Base-by-base conservation (phyloP, 345 rosid genomes). In the Trapa bicornis region DNA sequence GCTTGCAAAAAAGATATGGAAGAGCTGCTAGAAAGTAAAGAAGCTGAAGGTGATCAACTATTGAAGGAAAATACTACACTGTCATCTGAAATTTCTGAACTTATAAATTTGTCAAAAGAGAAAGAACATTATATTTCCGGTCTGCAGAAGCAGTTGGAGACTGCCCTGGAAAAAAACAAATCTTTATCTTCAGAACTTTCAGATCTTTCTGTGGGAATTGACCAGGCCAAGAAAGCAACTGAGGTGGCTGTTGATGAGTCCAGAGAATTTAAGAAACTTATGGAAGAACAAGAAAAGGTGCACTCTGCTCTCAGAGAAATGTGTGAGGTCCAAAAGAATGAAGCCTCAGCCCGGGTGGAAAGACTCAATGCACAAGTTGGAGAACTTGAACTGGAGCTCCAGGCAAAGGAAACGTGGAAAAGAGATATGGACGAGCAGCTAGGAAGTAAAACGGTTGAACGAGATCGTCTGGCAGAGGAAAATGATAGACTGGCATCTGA, bases 281-380 rank as follows among this genome's bases (percentile, higher is more conserved):
- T 80, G 50, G 64, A 64, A 67, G 87, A 72, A 65, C 88, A 73
- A 73, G 96, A 85, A 68, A 79, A 79, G 65, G 93, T 83, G 32
- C 61, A 84, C 61, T 80, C 77, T 29, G 74, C 77, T 65, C 79
- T 83, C 63, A 47, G 74, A 57, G 90, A 83, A 77, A 72, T 65
- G 80, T 85, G 82, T 43, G 82, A 85, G 86, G 78, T 65, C 62
- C 86, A 75, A 67, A 72, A 74, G 72, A 77, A 67, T 68, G 82
- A 85, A 69, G 72, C 84, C 38, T 82, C 85, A 66, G 78, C 76
- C 62, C 80, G 39, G 70, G 75, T 79, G 36, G 75, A 77, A 50
- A 75, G 78, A 58, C 41, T 84, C 29, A 80, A 82, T 72, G 80
- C 78, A 37, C 78, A 68, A 71, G 69, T 37, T 77, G 77, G 15